phyloP scores from a whole-genome alignment of 306 rosid genomes.

The Trichosanthes truncata region DNA sequence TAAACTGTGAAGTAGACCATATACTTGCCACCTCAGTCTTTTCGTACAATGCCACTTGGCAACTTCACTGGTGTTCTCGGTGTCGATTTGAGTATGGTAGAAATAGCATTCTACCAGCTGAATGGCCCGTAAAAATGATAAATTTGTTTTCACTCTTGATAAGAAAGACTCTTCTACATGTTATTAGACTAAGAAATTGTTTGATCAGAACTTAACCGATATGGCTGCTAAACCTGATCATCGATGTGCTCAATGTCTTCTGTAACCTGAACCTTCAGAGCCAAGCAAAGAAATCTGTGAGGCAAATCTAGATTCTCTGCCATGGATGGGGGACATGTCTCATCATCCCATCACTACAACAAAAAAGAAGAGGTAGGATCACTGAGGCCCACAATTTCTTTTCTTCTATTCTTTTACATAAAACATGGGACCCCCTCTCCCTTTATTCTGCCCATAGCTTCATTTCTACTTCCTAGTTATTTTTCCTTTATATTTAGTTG shows the following conservation, averaged over 20 bases:
- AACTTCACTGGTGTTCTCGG: neutral
- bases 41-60: neutral
- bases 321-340: constrained; percentile 26
- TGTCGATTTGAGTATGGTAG: neutral
- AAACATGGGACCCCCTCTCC: constrained; percentile 32
- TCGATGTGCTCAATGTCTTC: neutral
- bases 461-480: constrained; percentile 19
- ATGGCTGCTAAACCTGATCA: neutral
- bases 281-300: constrained; percentile 3
- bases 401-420: constrained; percentile 17
- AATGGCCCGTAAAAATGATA: neutral
- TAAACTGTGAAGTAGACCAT: neutral
- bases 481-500: constrained; percentile 15
- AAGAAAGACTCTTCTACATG: neutral
- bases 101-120: neutral
- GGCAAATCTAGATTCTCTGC: constrained; percentile 18
- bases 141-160: neutral
- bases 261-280: neutral
- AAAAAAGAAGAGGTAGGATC: constrained; percentile 22
- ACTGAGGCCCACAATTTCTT: constrained; percentile 27
- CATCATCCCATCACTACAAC: constrained; percentile 32
- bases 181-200: neutral
- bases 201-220: neutral
- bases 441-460: constrained; percentile 27
- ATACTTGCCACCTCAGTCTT: neutral